Evolutionary conservation across 2,329 filamentous ascomycete species (phyloP).

Genomic region (Blastomyces parvus): DNA sequence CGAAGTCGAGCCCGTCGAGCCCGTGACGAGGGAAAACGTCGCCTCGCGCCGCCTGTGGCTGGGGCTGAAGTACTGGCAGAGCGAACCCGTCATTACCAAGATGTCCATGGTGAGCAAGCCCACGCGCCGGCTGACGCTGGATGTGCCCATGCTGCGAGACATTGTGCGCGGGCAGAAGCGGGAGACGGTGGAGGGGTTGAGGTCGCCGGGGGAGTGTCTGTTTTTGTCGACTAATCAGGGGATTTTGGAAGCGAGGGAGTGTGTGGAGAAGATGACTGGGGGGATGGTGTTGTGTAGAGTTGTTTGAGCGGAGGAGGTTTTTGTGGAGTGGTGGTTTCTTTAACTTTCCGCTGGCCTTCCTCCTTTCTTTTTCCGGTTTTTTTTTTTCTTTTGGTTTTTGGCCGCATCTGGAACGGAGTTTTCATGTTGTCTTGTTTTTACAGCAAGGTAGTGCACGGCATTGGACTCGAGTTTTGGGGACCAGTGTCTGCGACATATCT

Average conservation of each 20-base stretch:
- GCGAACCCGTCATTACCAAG: conserved; percentile 63
- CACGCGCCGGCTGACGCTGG: conserved; percentile 59
- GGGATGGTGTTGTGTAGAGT: conserved; percentile 69
- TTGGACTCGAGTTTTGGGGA: background rate
- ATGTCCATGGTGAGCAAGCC: conserved; percentile 63
- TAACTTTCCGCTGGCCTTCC: background rate
- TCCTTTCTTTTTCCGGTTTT: too few species aligned
- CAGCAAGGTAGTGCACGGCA: background rate
- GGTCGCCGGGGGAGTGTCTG: conserved; percentile 67
- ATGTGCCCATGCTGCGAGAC: conserved; percentile 51
- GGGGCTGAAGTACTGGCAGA: conserved; percentile 81
- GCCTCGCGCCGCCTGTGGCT: conserved; percentile 72
- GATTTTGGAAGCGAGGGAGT: conserved; percentile 72
- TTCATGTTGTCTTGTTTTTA: conserved; percentile 9
- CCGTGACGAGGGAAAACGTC: conserved; percentile 60
- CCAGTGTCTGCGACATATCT: background rate
- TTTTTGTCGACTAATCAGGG: conserved; percentile 70
- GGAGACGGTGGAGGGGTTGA: conserved; percentile 61
- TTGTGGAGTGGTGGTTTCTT: conserved; percentile 1
- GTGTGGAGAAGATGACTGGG: conserved; percentile 69
- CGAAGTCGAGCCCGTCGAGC: conserved; percentile 34
- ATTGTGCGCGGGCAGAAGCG: conserved; percentile 60
- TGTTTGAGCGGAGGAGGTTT: conserved; percentile 25
- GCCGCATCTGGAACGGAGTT: conserved; percentile 33
- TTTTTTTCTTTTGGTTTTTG: background rate